phyloP scores from a whole-genome alignment of 805 yeast species.

The Torulaspora indica region DNA sequence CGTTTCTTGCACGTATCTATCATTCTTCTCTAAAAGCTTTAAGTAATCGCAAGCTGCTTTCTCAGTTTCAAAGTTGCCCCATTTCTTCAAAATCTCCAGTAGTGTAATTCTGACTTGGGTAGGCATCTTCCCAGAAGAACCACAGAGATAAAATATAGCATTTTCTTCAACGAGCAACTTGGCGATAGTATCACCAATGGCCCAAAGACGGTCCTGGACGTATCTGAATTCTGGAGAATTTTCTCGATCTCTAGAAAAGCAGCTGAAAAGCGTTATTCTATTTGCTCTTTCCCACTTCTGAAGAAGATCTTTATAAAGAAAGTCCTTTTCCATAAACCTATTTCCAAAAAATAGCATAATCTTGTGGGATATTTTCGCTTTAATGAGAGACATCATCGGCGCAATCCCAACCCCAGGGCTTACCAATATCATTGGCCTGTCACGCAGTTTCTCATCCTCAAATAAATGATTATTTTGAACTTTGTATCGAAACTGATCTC shows the following conservation, averaged over 20 bases:
- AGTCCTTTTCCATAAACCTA: conserved; percentile 62
- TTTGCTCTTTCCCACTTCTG: conserved; percentile 33
- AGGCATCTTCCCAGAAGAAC: conserved; percentile 94
- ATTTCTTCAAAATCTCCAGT: conserved; percentile 52
- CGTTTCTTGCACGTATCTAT: conserved; percentile 79
- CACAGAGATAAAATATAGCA: conserved; percentile 80
- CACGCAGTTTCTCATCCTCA: conserved; percentile 24
- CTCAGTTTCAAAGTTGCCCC: conserved; percentile 37
- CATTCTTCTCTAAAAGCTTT: conserved; percentile 53
- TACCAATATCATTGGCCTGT: conserved; percentile 62
- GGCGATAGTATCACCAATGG: conserved; percentile 45
- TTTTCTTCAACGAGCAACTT: conserved; percentile 48
- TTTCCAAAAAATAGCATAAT: conserved; percentile 70
- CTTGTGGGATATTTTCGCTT: conserved; percentile 28
- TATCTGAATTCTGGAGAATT: conserved; percentile 48
- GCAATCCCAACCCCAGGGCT: conserved; percentile 98
- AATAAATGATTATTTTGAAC: conserved; percentile 42
- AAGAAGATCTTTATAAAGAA: conserved; percentile 57
- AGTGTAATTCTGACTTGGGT: conserved; percentile 77
- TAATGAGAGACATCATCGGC: conserved; percentile 74
- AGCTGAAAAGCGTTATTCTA: conserved; percentile 40
- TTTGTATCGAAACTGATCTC: conserved; percentile 51
- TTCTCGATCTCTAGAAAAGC: conserved; percentile 47
- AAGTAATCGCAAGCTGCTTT: conserved; percentile 49
- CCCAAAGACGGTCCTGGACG: conserved; percentile 71